These are phyloP conservation scores for Candida vartiovaarae DNA, from an alignment of 805 yeast species.

Conservation along the genomic window DNA sequence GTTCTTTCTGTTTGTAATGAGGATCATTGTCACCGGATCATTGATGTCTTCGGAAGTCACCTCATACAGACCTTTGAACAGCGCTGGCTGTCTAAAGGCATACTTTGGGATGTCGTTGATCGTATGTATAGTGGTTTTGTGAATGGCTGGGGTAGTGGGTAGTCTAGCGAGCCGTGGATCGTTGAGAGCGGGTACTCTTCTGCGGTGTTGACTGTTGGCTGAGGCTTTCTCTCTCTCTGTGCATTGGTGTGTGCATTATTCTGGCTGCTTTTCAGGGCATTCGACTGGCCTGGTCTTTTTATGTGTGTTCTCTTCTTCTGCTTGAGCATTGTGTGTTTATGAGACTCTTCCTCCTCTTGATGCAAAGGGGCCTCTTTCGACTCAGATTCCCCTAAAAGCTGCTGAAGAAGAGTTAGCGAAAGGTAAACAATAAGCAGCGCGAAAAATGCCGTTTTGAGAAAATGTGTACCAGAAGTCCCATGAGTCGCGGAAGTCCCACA, in stretches of 20 bases:
- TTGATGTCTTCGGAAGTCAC: neutral
- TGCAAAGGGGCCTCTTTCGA: too few species aligned
- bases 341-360: too few species aligned
- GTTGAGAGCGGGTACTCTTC: slow-evolving; percentile 11
- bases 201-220: slow-evolving; percentile 3
- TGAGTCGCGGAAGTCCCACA: neutral
- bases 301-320: too few species aligned
- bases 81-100: slow-evolving; percentile 12
- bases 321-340: too few species aligned
- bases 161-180: slow-evolving; percentile 10
- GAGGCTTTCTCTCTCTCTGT: neutral
- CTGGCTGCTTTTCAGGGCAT: neutral
- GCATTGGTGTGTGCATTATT: neutral
- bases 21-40: slow-evolving; percentile 11
- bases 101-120: slow-evolving; percentile 13
- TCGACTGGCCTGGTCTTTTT: too few species aligned
- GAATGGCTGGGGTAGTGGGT: slow-evolving; percentile 9
- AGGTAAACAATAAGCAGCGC: slow-evolving; percentile 2
- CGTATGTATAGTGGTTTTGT: neutral
- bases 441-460: neutral
- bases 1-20: slow-evolving; percentile 5
- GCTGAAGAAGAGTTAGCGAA: neutral
- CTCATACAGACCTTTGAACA: neutral
- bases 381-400: too few species aligned
- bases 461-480: neutral